A percentile compares a stretch with the other conserved stretches of the same genome.
Conservation (phyloP, 768 basidiomycete genomes). For the Macrocybe gigantea region DNA sequence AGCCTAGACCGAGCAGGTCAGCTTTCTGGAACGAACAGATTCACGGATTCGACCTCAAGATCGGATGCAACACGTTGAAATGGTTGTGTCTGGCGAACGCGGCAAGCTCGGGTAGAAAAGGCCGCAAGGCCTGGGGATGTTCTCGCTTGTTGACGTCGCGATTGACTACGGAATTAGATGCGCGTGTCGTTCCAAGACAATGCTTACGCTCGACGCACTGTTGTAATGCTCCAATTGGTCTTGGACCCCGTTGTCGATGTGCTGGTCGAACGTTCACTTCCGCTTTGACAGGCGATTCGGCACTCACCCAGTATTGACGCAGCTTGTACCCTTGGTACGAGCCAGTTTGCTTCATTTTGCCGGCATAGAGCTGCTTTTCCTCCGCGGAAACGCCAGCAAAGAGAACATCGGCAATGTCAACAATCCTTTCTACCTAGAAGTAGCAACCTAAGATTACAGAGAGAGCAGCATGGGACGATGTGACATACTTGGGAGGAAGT, state of each 20-base stretch:
- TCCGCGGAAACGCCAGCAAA: constrained; percentile 29
- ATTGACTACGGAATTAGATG: constrained; percentile 20
- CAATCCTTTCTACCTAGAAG: constrained; percentile 32
- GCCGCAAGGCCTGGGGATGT: constrained; percentile 31
- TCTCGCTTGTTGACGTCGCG: constrained; percentile 22
- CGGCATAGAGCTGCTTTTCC: constrained; percentile 33
- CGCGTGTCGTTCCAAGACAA: neutral
- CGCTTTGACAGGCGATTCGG: neutral
- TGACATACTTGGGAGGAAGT: constrained; percentile 31
- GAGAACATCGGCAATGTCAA: constrained; percentile 38
- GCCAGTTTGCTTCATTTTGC: constrained; percentile 28
- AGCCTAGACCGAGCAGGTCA: constrained; percentile 8
- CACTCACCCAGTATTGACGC: constrained; percentile 15
- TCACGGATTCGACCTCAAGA: constrained; percentile 24
- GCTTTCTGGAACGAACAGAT: neutral
- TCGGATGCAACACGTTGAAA: constrained; percentile 26
- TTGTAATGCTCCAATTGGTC: constrained; percentile 65
- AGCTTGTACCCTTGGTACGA: constrained; percentile 35
- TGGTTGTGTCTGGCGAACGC: constrained; percentile 31
- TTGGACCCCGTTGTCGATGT: constrained; percentile 53
- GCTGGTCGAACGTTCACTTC: constrained; percentile 25
- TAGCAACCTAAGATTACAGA: neutral
- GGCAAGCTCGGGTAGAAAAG: constrained; percentile 28
- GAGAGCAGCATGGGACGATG: neutral
- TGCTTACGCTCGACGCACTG: constrained; percentile 27